phyloP scores from a whole-genome alignment of 75 land plant species.

The Larix kaempferi region DNA sequence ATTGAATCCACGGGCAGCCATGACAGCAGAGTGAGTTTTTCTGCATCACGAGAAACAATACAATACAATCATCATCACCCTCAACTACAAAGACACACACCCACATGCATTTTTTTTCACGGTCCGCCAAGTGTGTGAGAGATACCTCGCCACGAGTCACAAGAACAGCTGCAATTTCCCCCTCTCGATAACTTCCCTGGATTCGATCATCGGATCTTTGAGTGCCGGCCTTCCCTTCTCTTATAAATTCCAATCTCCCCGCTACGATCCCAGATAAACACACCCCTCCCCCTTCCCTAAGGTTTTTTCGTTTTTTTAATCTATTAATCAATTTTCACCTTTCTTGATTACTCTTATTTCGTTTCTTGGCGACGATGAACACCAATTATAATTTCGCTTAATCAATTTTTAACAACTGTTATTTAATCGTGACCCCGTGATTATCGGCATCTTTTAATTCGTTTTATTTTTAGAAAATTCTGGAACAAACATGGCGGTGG shows the following conservation, averaged over 20 bases:
- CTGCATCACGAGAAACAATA: no score
- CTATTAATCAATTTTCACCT: no score
- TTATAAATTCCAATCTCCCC: neutral
- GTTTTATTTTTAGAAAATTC: constrained; percentile 10
- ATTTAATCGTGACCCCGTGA: constrained; percentile 5
- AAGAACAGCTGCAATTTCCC: neutral
- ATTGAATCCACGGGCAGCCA: neutral
- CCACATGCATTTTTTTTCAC: constrained; percentile 5
- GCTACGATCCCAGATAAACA: neutral
- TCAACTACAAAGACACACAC: neutral
- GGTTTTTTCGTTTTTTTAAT: no score
- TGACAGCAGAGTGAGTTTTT: neutral
- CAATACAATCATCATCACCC: neutral
- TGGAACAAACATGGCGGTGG: constrained; percentile 8
- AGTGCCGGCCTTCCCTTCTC: neutral
- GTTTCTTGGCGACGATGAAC: neutral
- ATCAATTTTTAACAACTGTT: neutral
- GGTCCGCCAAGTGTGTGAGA: constrained; percentile 2
- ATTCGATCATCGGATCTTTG: neutral
- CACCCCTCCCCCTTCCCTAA: no score
- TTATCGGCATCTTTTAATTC: constrained; percentile 10
- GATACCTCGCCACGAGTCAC: neutral
- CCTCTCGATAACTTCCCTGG: neutral
- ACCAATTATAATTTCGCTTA: neutral
- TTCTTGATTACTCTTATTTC: neutral